Percentiles rank a stretch among this genome's conserved stretches.
Conservation (phyloP, 2,329 filamentous ascomycete species). For the Rhinocladiella mackenziei region DNA sequence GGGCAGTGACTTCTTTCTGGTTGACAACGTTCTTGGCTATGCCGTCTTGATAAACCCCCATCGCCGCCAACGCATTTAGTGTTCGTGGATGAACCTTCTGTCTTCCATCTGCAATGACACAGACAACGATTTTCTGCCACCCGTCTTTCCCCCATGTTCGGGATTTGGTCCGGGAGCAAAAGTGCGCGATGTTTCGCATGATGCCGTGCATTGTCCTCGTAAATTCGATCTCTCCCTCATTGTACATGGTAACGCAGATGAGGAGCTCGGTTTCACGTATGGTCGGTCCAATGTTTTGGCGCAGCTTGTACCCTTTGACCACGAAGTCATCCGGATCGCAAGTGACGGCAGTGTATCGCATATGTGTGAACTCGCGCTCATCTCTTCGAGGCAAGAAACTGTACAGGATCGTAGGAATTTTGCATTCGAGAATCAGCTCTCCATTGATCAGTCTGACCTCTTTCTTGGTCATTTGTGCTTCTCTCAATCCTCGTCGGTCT, state of each 20-base stretch:
- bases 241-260: constrained; percentile 98
- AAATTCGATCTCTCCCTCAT: constrained; percentile 95
- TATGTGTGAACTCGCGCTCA: constrained; percentile 95
- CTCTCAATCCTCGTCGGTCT: constrained; percentile 77
- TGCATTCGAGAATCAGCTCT: constrained; percentile 95
- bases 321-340: constrained; percentile 95
- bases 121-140: constrained; percentile 99
- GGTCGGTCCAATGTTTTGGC: constrained; percentile 81
- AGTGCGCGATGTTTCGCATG: constrained; percentile 96
- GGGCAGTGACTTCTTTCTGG: constrained; percentile 87
- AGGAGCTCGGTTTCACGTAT: constrained; percentile 89
- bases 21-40: constrained; percentile 99
- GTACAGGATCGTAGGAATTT: constrained; percentile 97
- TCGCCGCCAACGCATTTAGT: constrained; percentile 87
- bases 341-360: constrained; percentile 98
- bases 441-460: constrained; percentile 96
- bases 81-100: constrained; percentile 91
- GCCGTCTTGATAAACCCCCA: constrained; percentile 96
- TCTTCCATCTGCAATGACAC: constrained; percentile 90
- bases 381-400: constrained; percentile 91
- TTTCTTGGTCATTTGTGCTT: constrained; percentile 84
- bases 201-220: constrained; percentile 98
- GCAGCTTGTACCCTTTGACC: constrained; percentile 80
- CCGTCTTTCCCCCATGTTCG: constrained; percentile 95
- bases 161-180: constrained; percentile 87